Evolutionary conservation across 768 basidiomycete species (phyloP), one percentile per base, ranked within the genome.

Genomic region (Boletus vinaceobasis): DNA sequence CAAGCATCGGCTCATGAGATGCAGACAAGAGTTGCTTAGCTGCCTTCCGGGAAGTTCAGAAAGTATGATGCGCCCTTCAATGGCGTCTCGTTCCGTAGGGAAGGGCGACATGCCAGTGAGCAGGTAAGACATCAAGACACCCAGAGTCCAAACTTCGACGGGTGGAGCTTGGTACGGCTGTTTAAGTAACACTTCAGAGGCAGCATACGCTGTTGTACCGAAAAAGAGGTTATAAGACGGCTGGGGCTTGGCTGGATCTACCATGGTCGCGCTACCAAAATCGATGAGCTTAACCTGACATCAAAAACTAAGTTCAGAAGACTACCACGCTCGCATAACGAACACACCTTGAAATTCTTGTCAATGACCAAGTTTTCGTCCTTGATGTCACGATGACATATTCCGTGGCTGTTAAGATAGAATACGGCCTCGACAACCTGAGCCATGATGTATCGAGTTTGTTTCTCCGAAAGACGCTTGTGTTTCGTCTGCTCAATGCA

Each of bases 81-180:
- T 77, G n/a, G 88, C 86, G 64, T 90, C 87, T 63, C 85, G 82
- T 59, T 88, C 87, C 17, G 89, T 90, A 44, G 92, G 90, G 69
- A 98, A 99, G 2, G 95, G 95, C 17, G 96, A 89, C 56, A 88
- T 78, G 4, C 96, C 96, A 19, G 93, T 95, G 48, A 99, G 81
- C 52, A 99, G 80, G 68, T 93, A 97, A 43, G 93, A 96, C 62
- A 99, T 85, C 52, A 99, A 82, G 33, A 98, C 90, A 17, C 96
- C 96, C 23, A 97, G 82, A 8, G 90, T 92, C 96, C 96, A 99
- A 42, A 98, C 84, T 70, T 99, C 96, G 26, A 93, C 93, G 37
- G 95, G 94, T 0, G 93, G 85, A 0, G 96, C 94, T 56, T 90
- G 90, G 68, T 99, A 98, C 11, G 84, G 81, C 66, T 85, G 84